Percentiles rank a stretch among this genome's conserved stretches.
phyloP scores from a whole-genome alignment of 2,329 filamentous ascomycete species.

The Hymenoscyphus fructigenus region DNA sequence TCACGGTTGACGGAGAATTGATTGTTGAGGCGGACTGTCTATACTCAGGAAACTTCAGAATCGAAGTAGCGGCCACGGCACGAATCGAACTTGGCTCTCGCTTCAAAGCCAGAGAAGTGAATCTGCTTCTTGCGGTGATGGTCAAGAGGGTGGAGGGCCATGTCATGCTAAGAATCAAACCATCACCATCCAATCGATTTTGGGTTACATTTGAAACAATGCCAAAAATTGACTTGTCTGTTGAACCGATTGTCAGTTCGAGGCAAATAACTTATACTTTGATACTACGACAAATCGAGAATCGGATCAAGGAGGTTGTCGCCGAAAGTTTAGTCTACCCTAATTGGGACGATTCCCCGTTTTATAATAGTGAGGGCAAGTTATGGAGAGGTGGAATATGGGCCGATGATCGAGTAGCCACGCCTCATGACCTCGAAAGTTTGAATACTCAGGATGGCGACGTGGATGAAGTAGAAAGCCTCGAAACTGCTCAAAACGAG shows the following conservation, averaged over 20 bases:
- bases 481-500: conserved; percentile 39
- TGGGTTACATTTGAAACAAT: conserved; percentile 95
- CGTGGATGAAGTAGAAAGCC: conserved; percentile 41
- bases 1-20: conserved; percentile 89
- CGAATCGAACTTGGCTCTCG: conserved; percentile 85
- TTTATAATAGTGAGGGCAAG: conserved; percentile 78
- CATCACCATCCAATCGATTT: conserved; percentile 90
- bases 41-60: conserved; percentile 84
- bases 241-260: conserved; percentile 93
- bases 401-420: conserved; percentile 52
- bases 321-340: conserved; percentile 88
- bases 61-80: conserved; percentile 90
- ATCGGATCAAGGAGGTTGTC: conserved; percentile 88
- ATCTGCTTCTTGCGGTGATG: conserved; percentile 81
- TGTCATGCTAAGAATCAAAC: conserved; percentile 82
- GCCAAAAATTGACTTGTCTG: conserved; percentile 90
- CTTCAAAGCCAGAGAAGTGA: conserved; percentile 88
- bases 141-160: conserved; percentile 85
- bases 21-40: conserved; percentile 82
- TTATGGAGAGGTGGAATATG: conserved; percentile 84
- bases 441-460: conserved; percentile 47
- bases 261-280: conserved; percentile 93
- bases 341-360: conserved; percentile 95
- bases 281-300: conserved; percentile 91
- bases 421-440: conserved; percentile 39